Conservation (phyloP, 2,329 filamentous ascomycete species). For the Fusarium redolens region DNA sequence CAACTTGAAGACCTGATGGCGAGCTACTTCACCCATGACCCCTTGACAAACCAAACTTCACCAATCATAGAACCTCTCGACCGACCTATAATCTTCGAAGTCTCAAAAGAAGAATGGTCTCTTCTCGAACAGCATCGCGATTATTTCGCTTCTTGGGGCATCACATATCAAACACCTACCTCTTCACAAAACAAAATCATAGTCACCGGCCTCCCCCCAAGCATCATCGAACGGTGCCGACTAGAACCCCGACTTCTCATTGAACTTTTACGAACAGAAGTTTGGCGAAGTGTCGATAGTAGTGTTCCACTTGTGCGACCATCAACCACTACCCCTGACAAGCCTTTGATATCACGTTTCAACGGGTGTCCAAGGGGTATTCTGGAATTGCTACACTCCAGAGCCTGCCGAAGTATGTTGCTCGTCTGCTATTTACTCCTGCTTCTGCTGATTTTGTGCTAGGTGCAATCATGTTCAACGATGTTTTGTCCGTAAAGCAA, state of each 20-base stretch:
- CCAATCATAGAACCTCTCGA: conserved; percentile 54
- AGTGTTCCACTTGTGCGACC: conserved; percentile 23
- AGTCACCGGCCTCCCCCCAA: conserved; percentile 72
- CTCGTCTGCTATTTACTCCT: background rate
- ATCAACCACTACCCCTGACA: conserved; percentile 12
- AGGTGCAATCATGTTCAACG: conserved; percentile 88
- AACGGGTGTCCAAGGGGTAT: conserved; percentile 79
- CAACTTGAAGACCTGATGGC: conserved; percentile 79
- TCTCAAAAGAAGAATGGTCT: conserved; percentile 68
- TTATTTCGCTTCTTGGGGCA: conserved; percentile 80
- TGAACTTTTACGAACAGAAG: conserved; percentile 78
- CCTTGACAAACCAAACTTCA: background rate
- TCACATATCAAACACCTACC: conserved; percentile 66
- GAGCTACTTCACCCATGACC: conserved; percentile 56
- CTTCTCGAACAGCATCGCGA: conserved; percentile 65
- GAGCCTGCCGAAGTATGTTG: conserved; percentile 74
- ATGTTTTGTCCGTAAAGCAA: conserved; percentile 67
- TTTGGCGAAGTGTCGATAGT: conserved; percentile 72
- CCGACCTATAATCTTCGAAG: conserved; percentile 71
- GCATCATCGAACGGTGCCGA: conserved; percentile 81
- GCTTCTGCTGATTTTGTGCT: conserved; percentile 12
- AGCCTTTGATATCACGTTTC: conserved; percentile 71
- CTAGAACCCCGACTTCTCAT: conserved; percentile 77
- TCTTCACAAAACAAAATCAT: conserved; percentile 49
- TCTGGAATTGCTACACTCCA: conserved; percentile 79